These are phyloP conservation scores for Pleurotus tuoliensis DNA, from an alignment of 768 basidiomycete species.

Conservation along the genomic window DNA sequence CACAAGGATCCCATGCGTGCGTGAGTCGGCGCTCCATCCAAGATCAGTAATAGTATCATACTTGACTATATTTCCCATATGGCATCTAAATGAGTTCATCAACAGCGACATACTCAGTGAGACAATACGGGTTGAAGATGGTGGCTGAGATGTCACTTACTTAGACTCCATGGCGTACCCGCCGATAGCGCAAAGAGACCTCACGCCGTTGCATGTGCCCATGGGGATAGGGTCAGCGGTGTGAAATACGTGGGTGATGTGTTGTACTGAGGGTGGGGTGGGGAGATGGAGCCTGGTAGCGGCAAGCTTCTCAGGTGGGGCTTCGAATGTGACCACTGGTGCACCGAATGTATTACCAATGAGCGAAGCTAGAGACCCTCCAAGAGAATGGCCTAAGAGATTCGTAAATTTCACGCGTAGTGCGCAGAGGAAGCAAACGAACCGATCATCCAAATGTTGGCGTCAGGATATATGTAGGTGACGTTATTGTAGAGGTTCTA, in stretches of 20 bases:
- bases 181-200: conserved; percentile 42
- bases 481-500: conserved; percentile 94
- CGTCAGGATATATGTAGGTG: conserved; percentile 82
- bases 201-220: conserved; percentile 75
- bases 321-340: conserved; percentile 88
- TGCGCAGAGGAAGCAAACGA: background rate
- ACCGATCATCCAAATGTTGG: conserved; percentile 79
- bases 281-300: conserved; percentile 83
- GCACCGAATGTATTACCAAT: conserved; percentile 89
- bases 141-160: conserved; percentile 21
- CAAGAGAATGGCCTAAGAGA: conserved; percentile 63
- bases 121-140: background rate
- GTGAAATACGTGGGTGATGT: conserved; percentile 87
- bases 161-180: conserved; percentile 84
- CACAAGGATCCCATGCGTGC: conserved; percentile 67
- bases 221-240: conserved; percentile 93
- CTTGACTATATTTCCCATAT: conserved; percentile 74
- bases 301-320: conserved; percentile 70
- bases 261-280: conserved; percentile 70
- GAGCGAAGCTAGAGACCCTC: conserved; percentile 81
- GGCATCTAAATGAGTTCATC: conserved; percentile 52
- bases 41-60: conserved; percentile 85
- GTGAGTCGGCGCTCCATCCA: conserved; percentile 74
- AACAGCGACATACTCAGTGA: background rate
- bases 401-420: background rate